These are phyloP conservation scores for Exophiala dermatitidis DNA, from an alignment of 2,329 filamentous ascomycete species.

Conservation along the genomic window DNA sequence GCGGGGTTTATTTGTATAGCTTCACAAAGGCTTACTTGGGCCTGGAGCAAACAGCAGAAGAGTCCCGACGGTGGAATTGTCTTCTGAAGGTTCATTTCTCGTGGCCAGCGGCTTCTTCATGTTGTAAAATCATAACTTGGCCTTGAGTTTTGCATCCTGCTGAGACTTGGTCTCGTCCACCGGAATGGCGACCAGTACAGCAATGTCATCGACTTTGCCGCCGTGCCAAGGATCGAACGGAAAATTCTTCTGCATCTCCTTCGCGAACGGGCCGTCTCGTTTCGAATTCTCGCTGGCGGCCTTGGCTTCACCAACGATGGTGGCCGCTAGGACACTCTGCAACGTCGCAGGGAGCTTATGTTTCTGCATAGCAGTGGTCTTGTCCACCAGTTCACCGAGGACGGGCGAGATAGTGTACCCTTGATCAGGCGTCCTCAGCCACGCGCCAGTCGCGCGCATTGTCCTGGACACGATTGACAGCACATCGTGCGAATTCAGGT, in stretches of 20 bases:
- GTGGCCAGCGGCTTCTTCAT: too few relatives aligned
- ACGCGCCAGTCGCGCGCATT: conserved; percentile 69
- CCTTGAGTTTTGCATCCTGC: conserved; percentile 12
- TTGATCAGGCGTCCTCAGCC: conserved; percentile 52
- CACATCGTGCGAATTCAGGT: conserved; percentile 84
- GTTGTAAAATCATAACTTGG: conserved; percentile 19
- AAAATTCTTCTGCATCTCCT: conserved; percentile 81
- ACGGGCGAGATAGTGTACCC: conserved; percentile 59
- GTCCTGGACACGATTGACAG: conserved; percentile 68
- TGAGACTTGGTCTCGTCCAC: conserved; percentile 48
- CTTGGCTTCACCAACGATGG: conserved; percentile 77
- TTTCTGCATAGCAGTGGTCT: conserved; percentile 38
- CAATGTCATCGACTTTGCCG: conserved; percentile 94
- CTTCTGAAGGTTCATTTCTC: too few relatives aligned
- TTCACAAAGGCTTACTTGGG: too few relatives aligned
- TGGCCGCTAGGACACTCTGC: conserved; percentile 70
- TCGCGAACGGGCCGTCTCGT: conserved; percentile 86
- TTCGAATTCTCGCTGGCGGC: conserved; percentile 72
- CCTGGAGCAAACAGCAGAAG: too few relatives aligned
- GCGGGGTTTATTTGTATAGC: too few relatives aligned
- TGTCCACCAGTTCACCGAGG: conserved; percentile 47
- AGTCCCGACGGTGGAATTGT: too few relatives aligned
- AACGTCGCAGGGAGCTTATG: conserved; percentile 45
- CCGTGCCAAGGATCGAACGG: conserved; percentile 81
- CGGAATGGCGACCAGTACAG: conserved; percentile 71